Base-by-base conservation (phyloP, 257 asterid genomes). In the Solanum sejunctum region DNA sequence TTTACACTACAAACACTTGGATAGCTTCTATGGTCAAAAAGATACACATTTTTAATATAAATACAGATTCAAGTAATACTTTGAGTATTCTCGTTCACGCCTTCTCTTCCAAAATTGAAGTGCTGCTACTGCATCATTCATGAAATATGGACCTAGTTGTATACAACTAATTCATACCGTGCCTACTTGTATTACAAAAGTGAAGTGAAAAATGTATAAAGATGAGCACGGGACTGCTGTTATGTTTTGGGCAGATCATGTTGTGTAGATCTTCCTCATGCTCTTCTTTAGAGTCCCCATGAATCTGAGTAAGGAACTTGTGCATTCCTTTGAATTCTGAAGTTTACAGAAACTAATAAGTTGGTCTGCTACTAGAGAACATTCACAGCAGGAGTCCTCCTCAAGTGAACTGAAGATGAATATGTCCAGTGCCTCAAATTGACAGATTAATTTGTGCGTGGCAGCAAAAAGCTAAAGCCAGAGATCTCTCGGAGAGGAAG, bases 401-500 rank as follows among this genome's bases (percentile, higher is more conserved):
- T 28, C 64, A 78, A 26, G 49, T 78, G 83, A 78, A 52, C 26
- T 52, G 64, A 52, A 78, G 28, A 78, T 78, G 49, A 78, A 54
- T 64, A 52, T 4, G 83, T 52, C 64, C 45, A 4, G 82, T 4
- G 60, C 41, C 63, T 23, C 82, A 12, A 47, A 47, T 51, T 51
- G 82, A 77, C 23, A 2, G 55, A 77, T 82, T 67, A 82, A 17
- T 82, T 67, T 12, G 85, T 86, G 84, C 89, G 91, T 1, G 98
- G 97, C 79, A 96, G 92, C 90, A 96, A 91, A 88, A 96, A 96
- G 88, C 95, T 93, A 91, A 96, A 96, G 86, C 98, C 99, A 1
- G 97, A 92, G 86, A 94, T 96, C 86, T 93, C 95, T 15, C 97
- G 95, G 81, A 96, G 91, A 63, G 88, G 90, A 80, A 97, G 89